phyloP scores from a whole-genome alignment of 2,329 filamentous ascomycete species.

The Trichophyton mentagrophytes region DNA sequence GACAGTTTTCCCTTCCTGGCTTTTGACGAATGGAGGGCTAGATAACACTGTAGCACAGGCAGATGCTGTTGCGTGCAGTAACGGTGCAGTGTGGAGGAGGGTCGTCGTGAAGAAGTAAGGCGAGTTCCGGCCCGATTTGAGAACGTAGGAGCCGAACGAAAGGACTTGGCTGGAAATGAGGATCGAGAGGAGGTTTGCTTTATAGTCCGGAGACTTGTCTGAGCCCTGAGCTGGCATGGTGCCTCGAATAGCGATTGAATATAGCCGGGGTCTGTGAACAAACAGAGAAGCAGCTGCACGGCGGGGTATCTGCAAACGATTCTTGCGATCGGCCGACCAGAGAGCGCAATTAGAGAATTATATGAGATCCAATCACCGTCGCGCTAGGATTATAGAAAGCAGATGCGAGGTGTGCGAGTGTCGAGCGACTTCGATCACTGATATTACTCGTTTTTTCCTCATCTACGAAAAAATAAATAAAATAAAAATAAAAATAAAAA shows the following conservation, averaged over 20 bases:
- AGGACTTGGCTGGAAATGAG: constrained; percentile 31
- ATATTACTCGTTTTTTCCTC: not conserved
- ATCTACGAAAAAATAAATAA: not conserved
- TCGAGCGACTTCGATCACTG: not conserved
- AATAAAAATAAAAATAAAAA: not conserved
- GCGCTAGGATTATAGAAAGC: not conserved
- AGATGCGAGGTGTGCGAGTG: not conserved
- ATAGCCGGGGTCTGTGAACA: not conserved
- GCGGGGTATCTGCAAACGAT: not conserved
- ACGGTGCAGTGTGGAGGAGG: constrained; percentile 68
- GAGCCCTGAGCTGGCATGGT: constrained; percentile 1
- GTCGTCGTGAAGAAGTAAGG: constrained; percentile 99
- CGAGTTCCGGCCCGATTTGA: constrained; percentile 81
- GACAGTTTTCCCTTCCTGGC: constrained; percentile 21
- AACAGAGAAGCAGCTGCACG: not conserved
- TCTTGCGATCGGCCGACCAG: not conserved
- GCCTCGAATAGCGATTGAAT: not conserved
- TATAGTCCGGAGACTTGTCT: constrained; percentile 18
- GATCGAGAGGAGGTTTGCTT: constrained; percentile 26
- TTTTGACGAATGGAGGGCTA: constrained; percentile 18
- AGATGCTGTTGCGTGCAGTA: constrained; percentile 63
- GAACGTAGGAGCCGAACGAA: constrained; percentile 42
- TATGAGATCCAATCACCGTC: not conserved
- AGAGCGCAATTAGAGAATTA: not conserved
- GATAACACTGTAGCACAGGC: constrained; percentile 55